Evolutionary conservation across 1,284 basidiomycete species (phyloP), one percentile per base, ranked within the genome.

Genomic region (Apiotrichum domesticum): DNA sequence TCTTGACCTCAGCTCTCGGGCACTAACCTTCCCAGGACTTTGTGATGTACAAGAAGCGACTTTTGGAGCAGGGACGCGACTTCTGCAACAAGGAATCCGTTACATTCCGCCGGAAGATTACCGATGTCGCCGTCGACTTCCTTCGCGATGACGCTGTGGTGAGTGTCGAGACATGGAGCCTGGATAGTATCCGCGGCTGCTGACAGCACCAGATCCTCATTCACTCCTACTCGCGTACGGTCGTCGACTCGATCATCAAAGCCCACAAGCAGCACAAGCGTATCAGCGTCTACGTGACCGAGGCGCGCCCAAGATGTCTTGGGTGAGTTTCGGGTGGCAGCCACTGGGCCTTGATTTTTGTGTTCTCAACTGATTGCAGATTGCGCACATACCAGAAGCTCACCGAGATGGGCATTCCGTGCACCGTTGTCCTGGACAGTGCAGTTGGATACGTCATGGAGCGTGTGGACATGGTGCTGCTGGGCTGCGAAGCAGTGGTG

Each of bases 401-500:
- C 47, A 87, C 85, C 9, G 84, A 85, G 35, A 87, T 86, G 14
- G 93, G 93, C 2, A 90, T 99, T 61, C 93, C 94, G 4, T 94
- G 90, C 76, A 92, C 90, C 1, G 87, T 98, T 55, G 87, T 98
- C 8, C 83, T 98, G 55, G 96, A 99, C 77, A 91, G 91, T 8
- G 94, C 95, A 1, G 93, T 98, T 4, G 92, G 91, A 21, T 98
- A 97, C 78, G 85, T 92, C 62, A 97, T 98, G 87, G 90, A 95
- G 65, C 87, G 90, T 58, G 87, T 92, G 14, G 92, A 98, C 75
- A 86, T 97, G 69, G 90, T 95, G 47, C 83, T 99, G 43, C 91
- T 98, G 32, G 95, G 95, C 8, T 93, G 92, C 32, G 95, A 99
- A 78, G 95, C 94, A 6, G 94, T 99, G 13, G 92, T 95, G 2